Percentiles rank a stretch among this genome's conserved stretches.
phyloP scores from a whole-genome alignment of 2,329 filamentous ascomycete species.

The Colletotrichum noveboracense region DNA sequence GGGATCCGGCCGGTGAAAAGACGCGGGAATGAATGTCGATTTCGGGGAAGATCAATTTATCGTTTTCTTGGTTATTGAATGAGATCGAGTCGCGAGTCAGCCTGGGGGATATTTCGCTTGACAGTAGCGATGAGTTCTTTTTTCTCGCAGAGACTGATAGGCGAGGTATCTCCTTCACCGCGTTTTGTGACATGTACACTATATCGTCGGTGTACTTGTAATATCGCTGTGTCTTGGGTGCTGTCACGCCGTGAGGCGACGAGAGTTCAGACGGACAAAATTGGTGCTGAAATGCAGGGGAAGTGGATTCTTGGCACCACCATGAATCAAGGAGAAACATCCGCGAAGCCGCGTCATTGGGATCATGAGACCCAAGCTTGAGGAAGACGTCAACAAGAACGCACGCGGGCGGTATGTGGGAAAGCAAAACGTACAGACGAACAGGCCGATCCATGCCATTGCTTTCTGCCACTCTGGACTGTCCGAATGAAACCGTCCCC shows the following conservation, averaged over 20 bases:
- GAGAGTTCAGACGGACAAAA: not conserved
- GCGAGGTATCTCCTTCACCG: not conserved
- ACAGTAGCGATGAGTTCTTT: not conserved
- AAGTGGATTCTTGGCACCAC: conserved; percentile 14
- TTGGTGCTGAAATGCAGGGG: conserved; percentile 16
- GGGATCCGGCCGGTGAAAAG: not conserved
- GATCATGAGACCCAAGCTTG: not conserved
- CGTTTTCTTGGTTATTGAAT: not conserved
- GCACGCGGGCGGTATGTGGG: conserved; percentile 4
- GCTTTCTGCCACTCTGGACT: not conserved
- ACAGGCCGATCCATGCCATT: conserved; percentile 17
- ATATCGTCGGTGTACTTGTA: not conserved
- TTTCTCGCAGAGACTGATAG: not conserved
- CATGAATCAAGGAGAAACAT: not conserved
- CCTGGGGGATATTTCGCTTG: not conserved
- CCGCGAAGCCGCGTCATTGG: not conserved
- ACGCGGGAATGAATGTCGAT: not conserved
- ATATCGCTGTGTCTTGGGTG: not conserved
- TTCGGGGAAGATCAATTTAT: not conserved
- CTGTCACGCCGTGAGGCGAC: not conserved
- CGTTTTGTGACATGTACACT: not conserved
- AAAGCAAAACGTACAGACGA: not conserved
- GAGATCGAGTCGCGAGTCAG: conserved; percentile 5
- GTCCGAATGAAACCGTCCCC: not conserved
- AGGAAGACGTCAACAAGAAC: not conserved